phyloP scores from a whole-genome alignment of 257 asterid species.

The Capsicum chinense region DNA sequence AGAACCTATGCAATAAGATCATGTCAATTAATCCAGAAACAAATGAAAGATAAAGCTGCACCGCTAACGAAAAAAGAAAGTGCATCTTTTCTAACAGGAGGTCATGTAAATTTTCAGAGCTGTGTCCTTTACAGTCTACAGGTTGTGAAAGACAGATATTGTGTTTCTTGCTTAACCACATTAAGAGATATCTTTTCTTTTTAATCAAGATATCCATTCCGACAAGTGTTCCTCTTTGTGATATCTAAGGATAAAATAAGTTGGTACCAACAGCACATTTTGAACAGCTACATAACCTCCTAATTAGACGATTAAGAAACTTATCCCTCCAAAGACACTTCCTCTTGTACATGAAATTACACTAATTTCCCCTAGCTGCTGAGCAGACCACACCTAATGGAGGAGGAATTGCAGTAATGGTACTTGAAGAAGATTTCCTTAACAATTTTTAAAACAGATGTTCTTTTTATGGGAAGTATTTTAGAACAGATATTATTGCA shows the following conservation, averaged over 20 bases:
- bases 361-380: conserved; percentile 7
- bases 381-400: not conserved
- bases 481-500: not conserved
- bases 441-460: not conserved
- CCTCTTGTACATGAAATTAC: not conserved
- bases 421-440: not conserved
- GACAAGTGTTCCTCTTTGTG: not conserved
- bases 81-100: conserved; percentile 7
- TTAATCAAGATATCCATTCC: not conserved
- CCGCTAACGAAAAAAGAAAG: not conserved
- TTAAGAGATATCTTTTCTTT: conserved; percentile 7
- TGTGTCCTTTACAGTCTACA: not conserved
- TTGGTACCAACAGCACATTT: conserved; percentile 5
- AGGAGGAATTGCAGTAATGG: conserved; percentile 17
- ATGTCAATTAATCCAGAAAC: conserved; percentile 11
- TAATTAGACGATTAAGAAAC: not conserved
- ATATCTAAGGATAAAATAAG: conserved; percentile 6
- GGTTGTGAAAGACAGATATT: not conserved
- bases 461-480: not conserved
- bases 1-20: conserved; percentile 19
- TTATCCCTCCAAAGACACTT: not conserved
- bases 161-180: not conserved
- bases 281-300: not conserved
- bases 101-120: not conserved
- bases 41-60: not conserved